Percentiles rank a stretch among this genome's conserved stretches.
Evolutionary conservation across 176 grass and related monocot species (phyloP).

Genomic region (Paspalum notatum): DNA sequence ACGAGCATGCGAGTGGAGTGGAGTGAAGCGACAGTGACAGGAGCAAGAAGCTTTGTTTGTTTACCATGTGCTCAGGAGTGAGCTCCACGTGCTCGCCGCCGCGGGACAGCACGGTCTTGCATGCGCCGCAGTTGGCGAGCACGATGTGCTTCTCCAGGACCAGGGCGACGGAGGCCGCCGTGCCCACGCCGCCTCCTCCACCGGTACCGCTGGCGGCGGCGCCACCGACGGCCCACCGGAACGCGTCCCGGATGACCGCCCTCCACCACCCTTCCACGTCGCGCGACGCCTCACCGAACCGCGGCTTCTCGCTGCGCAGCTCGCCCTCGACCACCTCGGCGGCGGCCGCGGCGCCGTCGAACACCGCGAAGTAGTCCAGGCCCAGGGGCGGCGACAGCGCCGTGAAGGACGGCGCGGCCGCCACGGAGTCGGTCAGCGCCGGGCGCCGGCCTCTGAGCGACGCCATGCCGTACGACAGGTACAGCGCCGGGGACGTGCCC

Average conservation of each 20-base stretch:
- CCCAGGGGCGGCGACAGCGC: background rate
- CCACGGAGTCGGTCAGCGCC: conserved; percentile 17
- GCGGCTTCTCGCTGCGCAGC: background rate
- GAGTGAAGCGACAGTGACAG: no score
- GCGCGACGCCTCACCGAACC: background rate
- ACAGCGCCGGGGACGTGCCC: background rate
- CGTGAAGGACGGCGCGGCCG: conserved; percentile 6
- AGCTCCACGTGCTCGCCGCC: conserved; percentile 1
- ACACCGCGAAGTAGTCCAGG: conserved; percentile 13
- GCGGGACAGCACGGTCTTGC: conserved; percentile 30
- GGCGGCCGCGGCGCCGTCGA: background rate
- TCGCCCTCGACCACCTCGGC: background rate
- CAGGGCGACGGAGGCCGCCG: conserved; percentile 25
- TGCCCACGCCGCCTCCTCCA: background rate
- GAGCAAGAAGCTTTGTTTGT: conserved; percentile 1
- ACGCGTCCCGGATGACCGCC: background rate
- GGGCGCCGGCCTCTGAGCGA: background rate
- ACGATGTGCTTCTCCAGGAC: conserved; percentile 16
- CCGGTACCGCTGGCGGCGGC: background rate
- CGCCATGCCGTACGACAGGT: conserved; percentile 27
- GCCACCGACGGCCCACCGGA: background rate
- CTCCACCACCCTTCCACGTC: conserved; percentile 15
- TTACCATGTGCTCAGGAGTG: conserved; percentile 27
- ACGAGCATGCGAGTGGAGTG: no score
- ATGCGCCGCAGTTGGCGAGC: conserved; percentile 21